Evolutionary conservation across 192 early-diverging fungal genomes (phyloP), one percentile per base, ranked within the genome.

Genomic region (Cladochytrium replicatum): DNA sequence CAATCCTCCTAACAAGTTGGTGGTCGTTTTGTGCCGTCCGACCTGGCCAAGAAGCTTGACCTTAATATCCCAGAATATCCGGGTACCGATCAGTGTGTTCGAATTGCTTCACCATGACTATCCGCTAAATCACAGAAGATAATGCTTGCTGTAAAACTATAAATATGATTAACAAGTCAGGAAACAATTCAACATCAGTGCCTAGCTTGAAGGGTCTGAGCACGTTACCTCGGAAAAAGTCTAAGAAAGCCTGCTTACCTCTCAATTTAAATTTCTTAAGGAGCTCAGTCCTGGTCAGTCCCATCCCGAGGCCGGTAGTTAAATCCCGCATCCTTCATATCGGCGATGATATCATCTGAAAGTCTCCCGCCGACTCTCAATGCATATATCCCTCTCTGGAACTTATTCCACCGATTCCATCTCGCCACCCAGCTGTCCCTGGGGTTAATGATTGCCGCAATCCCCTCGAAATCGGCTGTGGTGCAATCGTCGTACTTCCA

Each of bases 1-100:
- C 1, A 9, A 2, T 17, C 1, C 7, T 24, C 6, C 5, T 64
- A 71, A 42, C 70, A 82, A 43, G 66, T 97, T 29, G 92, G 94
- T 3, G 91, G 94, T 6, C 70, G 95, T 0, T 98, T 98, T 59
- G 76, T 92, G 4, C 82, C 91, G 1, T 83, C 72, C 31, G 64
- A 68, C 2, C 70, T 93, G 60, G 83, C 80, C 1, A 24, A 64
- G 32, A 72, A 81, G 43, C 83, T 68, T 48, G 69, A 65, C 4
- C 67, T 97, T 6, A 64, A 78, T 6, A 46, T 90, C 2, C 88
- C 91, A 6, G 9, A 43, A 9, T 92, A 85, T 50, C 81, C 75
- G 6, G 85, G 78, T 9, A 69, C 62, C 0, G 82, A 86, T 13
- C 88, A 93, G 55, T 41, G 34, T 23, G 61, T 69, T n/a, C n/a